These are phyloP conservation scores for Mycena capillaripes DNA, from an alignment of 768 basidiomycete species.

Conservation along the genomic window DNA sequence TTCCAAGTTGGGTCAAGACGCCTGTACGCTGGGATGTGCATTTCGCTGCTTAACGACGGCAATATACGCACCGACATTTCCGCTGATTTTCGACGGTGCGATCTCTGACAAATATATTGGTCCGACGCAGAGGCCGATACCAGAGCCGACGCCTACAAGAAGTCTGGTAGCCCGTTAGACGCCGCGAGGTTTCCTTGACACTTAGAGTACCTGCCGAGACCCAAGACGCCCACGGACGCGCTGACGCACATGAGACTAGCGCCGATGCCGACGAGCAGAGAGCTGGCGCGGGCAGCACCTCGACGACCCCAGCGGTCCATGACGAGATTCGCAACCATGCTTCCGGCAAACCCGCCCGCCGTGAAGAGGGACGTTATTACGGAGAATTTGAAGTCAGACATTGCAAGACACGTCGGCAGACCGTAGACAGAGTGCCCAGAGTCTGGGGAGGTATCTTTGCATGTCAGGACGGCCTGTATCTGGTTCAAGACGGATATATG, in stretches of 20 bases:
- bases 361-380: slow-evolving; percentile 90
- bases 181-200: background rate
- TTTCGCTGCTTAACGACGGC: background rate
- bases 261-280: slow-evolving; percentile 69
- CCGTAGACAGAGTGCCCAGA: slow-evolving; percentile 46
- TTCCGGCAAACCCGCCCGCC: slow-evolving; percentile 87
- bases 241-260: slow-evolving; percentile 77
- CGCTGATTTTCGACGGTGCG: slow-evolving; percentile 81
- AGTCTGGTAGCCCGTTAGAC: slow-evolving; percentile 56
- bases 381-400: slow-evolving; percentile 85
- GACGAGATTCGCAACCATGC: slow-evolving; percentile 72
- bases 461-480: slow-evolving; percentile 84
- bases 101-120: slow-evolving; percentile 92
- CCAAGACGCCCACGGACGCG: slow-evolving; percentile 65
- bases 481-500: slow-evolving; percentile 95
- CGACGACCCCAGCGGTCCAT: slow-evolving; percentile 83
- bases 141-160: slow-evolving; percentile 78
- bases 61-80: slow-evolving; percentile 71
- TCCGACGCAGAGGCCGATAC: slow-evolving; percentile 81
- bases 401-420: slow-evolving; percentile 83
- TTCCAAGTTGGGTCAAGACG: slow-evolving; percentile 84
- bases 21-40: slow-evolving; percentile 54
- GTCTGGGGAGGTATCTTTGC: slow-evolving; percentile 55
- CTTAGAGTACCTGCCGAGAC: slow-evolving; percentile 73
- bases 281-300: slow-evolving; percentile 72